Evolutionary conservation across 2,329 filamentous ascomycete species (phyloP).

Genomic region (Monilinia vaccinii-corymbosi): DNA sequence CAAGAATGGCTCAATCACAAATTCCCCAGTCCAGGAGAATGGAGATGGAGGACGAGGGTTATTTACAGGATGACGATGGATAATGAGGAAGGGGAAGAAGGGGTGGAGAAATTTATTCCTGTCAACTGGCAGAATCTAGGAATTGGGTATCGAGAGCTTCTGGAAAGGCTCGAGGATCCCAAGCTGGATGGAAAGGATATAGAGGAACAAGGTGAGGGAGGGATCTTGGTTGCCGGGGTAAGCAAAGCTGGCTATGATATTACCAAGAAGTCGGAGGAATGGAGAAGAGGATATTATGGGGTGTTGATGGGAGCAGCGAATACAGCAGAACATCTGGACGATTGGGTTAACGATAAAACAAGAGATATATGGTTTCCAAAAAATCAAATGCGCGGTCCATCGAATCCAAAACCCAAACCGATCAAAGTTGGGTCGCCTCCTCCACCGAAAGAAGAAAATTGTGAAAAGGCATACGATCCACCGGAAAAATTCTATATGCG

Average conservation of each 20-base stretch:
- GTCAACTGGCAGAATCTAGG: constrained; percentile 60
- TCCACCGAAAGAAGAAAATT: constrained; percentile 67
- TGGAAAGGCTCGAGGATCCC: constrained; percentile 61
- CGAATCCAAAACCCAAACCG: constrained; percentile 71
- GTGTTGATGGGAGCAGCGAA: constrained; percentile 68
- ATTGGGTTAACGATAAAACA: constrained; percentile 62
- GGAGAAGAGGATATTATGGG: constrained; percentile 80
- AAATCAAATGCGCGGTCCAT: constrained; percentile 69
- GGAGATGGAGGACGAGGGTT: constrained; percentile 63
- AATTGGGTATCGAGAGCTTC: constrained; percentile 46
- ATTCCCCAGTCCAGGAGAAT: constrained; percentile 76
- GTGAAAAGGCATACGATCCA: constrained; percentile 55
- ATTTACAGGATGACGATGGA: constrained; percentile 47
- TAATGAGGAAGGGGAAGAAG: constrained; percentile 16
- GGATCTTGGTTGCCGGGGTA: constrained; percentile 43
- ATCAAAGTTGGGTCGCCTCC: constrained; percentile 53
- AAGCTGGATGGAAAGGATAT: constrained; percentile 59
- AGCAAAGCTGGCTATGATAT: constrained; percentile 36
- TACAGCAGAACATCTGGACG: constrained; percentile 72
- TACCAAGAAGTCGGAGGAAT: constrained; percentile 63
- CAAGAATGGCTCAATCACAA: constrained; percentile 67
- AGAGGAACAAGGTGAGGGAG: constrained; percentile 41
- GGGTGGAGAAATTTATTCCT: neutral
- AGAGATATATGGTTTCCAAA: constrained; percentile 59
- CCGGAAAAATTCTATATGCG: constrained; percentile 76